Evolutionary conservation across 495 filamentous ascomycete genomes (phyloP).

Genomic region (Cryomyces antarcticus): DNA sequence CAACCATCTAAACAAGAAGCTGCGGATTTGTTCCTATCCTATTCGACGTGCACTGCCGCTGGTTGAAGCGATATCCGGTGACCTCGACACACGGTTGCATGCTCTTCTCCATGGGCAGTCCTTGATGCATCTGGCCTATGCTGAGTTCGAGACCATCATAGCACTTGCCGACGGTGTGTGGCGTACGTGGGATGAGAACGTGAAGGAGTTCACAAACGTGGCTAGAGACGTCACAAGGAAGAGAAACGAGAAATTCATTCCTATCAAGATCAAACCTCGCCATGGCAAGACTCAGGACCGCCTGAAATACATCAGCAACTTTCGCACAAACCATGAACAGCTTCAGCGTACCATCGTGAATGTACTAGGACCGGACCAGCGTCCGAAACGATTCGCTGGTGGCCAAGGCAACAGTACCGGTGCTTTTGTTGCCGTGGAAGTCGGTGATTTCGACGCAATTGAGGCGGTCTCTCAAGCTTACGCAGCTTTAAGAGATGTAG

Average conservation of each 20-base stretch:
- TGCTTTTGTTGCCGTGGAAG: constrained; percentile 63
- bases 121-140: constrained; percentile 78
- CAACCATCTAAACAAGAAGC: constrained; percentile 84
- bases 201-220: constrained; percentile 95
- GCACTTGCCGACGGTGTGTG: constrained; percentile 67
- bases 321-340: constrained; percentile 92
- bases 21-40: constrained; percentile 85
- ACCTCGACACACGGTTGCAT: constrained; percentile 73
- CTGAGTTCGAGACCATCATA: constrained; percentile 74
- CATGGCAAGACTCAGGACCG: constrained; percentile 76
- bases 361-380: constrained; percentile 40
- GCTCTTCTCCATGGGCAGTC: constrained; percentile 65
- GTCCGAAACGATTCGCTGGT: constrained; percentile 21
- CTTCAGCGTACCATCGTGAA: constrained; percentile 88
- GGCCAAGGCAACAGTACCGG: constrained; percentile 26
- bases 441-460: constrained; percentile 95
- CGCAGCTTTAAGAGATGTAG: constrained; percentile 77
- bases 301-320: constrained; percentile 78
- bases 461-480: constrained; percentile 91
- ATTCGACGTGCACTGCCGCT: constrained; percentile 77
- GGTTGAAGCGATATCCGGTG: constrained; percentile 94
- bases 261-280: constrained; percentile 76
- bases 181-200: constrained; percentile 78
- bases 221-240: constrained; percentile 81
- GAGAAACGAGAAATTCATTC: constrained; percentile 90